phyloP scores from a whole-genome alignment of 1,139 yeast species.

The Protomyces macrosporus region DNA sequence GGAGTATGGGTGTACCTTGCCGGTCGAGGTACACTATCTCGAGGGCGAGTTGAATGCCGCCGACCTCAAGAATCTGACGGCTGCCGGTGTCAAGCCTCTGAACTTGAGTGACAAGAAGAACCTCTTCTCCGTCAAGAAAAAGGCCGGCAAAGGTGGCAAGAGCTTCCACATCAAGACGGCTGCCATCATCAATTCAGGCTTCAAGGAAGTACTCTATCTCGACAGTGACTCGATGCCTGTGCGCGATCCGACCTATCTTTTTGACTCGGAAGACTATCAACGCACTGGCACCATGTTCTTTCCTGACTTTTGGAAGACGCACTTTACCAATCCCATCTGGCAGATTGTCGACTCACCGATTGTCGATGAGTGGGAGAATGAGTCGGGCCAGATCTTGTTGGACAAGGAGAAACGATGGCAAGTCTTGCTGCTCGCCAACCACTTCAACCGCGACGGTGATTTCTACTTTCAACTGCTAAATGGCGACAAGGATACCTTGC shows the following conservation, averaged over 20 bases:
- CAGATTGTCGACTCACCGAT: constrained; percentile 16
- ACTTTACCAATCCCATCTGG: constrained; percentile 24
- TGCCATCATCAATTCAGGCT: constrained; percentile 23
- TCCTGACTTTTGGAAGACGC: constrained; percentile 26
- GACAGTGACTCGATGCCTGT: constrained; percentile 27
- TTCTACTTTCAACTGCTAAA: constrained; percentile 25
- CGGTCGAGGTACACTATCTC: constrained; percentile 23
- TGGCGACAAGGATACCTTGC: constrained; percentile 25
- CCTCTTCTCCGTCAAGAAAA: constrained; percentile 24
- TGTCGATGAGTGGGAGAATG: constrained; percentile 26
- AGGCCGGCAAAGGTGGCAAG: constrained; percentile 25
- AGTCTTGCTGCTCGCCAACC: constrained; percentile 21
- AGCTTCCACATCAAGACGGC: constrained; percentile 27
- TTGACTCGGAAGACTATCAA: constrained; percentile 13
- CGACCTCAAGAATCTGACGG: constrained; percentile 16
- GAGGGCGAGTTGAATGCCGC: constrained; percentile 12
- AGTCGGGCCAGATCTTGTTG: constrained; percentile 23
- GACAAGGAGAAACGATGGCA: constrained; percentile 19
- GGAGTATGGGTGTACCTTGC: constrained; percentile 17
- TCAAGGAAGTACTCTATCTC: constrained; percentile 23
- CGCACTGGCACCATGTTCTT: constrained; percentile 26
- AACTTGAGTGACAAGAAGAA: constrained; percentile 10
- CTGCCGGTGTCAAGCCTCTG: constrained; percentile 1
- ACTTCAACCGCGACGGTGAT: constrained; percentile 22
- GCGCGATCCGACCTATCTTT: constrained; percentile 22